phyloP scores from a whole-genome alignment of 1,284 basidiomycete genomes.

The Entoloma clypeatum region DNA sequence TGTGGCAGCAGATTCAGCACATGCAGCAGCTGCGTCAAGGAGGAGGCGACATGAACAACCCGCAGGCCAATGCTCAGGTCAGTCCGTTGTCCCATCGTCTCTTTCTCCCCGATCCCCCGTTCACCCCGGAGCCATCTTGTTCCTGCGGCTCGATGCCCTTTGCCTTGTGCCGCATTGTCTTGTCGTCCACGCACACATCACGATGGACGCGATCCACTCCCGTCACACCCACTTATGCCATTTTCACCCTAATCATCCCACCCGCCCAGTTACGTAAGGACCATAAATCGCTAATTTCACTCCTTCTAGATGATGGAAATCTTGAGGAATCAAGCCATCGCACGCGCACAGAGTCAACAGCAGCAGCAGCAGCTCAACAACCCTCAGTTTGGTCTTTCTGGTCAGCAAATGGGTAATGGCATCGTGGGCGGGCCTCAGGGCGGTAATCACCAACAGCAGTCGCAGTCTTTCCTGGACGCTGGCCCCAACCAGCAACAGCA shows the following conservation, averaged over 20 bases:
- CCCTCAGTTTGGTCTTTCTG: slow-evolving; percentile 39
- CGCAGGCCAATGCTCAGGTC: slow-evolving; percentile 39
- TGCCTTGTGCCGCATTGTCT: slow-evolving; percentile 10
- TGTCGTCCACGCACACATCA: slow-evolving; percentile 8
- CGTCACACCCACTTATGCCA: slow-evolving; percentile 20
- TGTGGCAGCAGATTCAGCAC: slow-evolving; percentile 58
- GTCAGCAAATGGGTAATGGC: slow-evolving; percentile 29
- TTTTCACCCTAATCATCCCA: slow-evolving; percentile 15
- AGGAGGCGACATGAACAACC: slow-evolving; percentile 38
- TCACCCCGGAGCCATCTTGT: slow-evolving; percentile 12
- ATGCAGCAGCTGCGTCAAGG: slow-evolving; percentile 42
- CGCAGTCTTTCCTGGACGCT: slow-evolving; percentile 42
- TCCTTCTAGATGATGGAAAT: slow-evolving; percentile 46
- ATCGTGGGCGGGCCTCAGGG: slow-evolving; percentile 24
- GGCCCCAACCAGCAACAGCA: slow-evolving; percentile 36
- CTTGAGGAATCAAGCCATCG: slow-evolving; percentile 39
- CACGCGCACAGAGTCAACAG: slow-evolving; percentile 35
- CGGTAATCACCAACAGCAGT: slow-evolving; percentile 15
- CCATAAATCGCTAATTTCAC: slow-evolving; percentile 12
- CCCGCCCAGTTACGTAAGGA: slow-evolving; percentile 22
- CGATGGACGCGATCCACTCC: slow-evolving; percentile 13
- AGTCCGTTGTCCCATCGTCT: slow-evolving; percentile 24
- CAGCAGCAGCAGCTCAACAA: slow-evolving; percentile 39
- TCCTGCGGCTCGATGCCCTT: slow-evolving; percentile 5
- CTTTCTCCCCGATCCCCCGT: slow-evolving; percentile 14